Conservation (phyloP, 1,284 basidiomycete genomes). For the Ustilago xerochloae region DNA sequence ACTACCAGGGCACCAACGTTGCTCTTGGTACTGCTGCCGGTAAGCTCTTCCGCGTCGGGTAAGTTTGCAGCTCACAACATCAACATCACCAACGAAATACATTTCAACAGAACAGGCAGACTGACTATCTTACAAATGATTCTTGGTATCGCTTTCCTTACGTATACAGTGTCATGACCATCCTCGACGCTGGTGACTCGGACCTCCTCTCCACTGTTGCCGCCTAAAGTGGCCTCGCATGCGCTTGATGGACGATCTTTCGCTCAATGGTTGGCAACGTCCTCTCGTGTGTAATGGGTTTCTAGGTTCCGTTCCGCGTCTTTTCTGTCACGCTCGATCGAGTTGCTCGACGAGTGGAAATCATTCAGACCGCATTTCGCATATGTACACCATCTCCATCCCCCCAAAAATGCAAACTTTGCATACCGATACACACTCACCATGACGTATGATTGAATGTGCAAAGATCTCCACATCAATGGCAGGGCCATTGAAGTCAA, state of each 20-base stretch:
- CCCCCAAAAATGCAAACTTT: conserved; percentile 37
- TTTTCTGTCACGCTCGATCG: conserved; percentile 7
- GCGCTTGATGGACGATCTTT: conserved; percentile 20
- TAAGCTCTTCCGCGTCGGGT: conserved; percentile 99
- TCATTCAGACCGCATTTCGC: no score
- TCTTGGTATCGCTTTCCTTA: not conserved
- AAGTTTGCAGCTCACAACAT: conserved; percentile 67
- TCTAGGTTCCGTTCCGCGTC: not conserved
- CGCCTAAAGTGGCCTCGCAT: conserved; percentile 48
- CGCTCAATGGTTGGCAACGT: conserved; percentile 23
- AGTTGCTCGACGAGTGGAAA: conserved; percentile 20
- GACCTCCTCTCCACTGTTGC: conserved; percentile 76
- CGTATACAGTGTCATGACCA: conserved; percentile 82
- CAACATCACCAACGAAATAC: not conserved
- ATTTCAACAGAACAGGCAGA: not conserved
- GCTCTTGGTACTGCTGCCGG: conserved; percentile 98
- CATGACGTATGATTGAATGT: not conserved
- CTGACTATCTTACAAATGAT: not conserved
- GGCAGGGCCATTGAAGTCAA: not conserved
- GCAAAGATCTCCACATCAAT: no score
- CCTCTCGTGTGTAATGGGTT: conserved; percentile 16
- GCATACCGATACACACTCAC: conserved; percentile 19
- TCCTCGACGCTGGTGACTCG: conserved; percentile 95
- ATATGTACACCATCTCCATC: conserved; percentile 9
- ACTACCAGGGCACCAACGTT: conserved; percentile 92